Conservation (phyloP, 352 stramenopile species). For the Bremia lactucae region DNA sequence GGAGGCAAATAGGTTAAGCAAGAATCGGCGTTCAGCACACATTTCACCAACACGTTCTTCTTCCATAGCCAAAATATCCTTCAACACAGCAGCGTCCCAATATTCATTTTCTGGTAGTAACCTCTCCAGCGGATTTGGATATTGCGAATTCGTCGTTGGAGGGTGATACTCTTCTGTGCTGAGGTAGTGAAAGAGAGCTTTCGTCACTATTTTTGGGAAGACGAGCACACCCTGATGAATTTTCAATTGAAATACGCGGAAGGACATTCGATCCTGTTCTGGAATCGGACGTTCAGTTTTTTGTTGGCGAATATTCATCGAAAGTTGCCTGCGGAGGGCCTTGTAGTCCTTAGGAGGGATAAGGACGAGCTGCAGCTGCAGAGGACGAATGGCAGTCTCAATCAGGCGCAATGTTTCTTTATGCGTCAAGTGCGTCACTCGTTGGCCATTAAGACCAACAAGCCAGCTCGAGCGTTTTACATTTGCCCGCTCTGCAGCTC, state of each 20-base stretch:
- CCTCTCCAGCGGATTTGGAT: conserved; percentile 41
- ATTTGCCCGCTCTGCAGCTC: conserved; percentile 56
- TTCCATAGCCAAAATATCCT: conserved; percentile 45
- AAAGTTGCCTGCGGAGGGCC: conserved; percentile 56
- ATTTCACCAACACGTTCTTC: conserved; percentile 60
- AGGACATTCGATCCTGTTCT: conserved; percentile 80
- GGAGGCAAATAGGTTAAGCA: conserved; percentile 75
- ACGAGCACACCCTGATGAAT: conserved; percentile 70
- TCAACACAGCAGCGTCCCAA: conserved; percentile 41
- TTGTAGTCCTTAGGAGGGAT: conserved; percentile 70
- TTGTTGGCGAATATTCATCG: conserved; percentile 77
- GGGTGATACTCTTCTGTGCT: conserved; percentile 55
- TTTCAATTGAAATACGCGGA: conserved; percentile 77
- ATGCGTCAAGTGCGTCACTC: conserved; percentile 73
- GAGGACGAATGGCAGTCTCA: conserved; percentile 54
- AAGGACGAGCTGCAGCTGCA: conserved; percentile 64
- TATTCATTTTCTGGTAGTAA: conserved; percentile 39
- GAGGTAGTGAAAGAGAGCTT: conserved; percentile 69
- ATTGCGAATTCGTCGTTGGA: conserved; percentile 33
- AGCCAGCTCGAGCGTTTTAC: conserved; percentile 83
- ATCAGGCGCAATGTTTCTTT: conserved; percentile 82
- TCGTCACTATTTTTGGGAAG: conserved; percentile 53
- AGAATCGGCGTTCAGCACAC: conserved; percentile 65
- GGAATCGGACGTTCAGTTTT: conserved; percentile 75
- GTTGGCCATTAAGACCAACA: conserved; percentile 61